These are phyloP conservation scores for Phytophthora pisi DNA, from an alignment of 352 stramenopile genomes.

Conservation along the genomic window DNA sequence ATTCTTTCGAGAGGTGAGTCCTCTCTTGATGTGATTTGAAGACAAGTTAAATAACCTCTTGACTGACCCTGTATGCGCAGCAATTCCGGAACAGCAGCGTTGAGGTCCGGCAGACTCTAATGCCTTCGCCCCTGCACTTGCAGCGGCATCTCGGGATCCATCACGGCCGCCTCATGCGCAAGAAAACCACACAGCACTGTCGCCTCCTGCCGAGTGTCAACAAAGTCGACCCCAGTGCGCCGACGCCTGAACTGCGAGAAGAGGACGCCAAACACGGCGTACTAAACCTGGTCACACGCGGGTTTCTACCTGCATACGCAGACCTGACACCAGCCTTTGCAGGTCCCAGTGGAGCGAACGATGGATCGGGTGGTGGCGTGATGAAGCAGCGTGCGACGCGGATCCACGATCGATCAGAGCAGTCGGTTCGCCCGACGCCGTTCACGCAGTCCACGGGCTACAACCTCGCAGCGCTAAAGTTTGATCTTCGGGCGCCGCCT, in stretches of 20 bases:
- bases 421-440: constrained; percentile 48
- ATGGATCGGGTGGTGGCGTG: constrained; percentile 43
- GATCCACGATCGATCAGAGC: constrained; percentile 67
- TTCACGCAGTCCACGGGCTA: constrained; percentile 73
- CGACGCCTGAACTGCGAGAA: constrained; percentile 56
- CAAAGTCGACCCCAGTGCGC: constrained; percentile 61
- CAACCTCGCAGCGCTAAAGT: constrained; percentile 81
- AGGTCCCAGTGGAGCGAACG: constrained; percentile 20
- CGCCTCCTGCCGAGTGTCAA: constrained; percentile 76
- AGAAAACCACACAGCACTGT: constrained; percentile 60
- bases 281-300: constrained; percentile 71
- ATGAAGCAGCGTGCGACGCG: constrained; percentile 56
- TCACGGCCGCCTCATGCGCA: constrained; percentile 51
- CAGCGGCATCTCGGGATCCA: constrained; percentile 23
- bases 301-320: constrained; percentile 62
- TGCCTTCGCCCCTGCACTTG: constrained; percentile 30
- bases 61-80: constrained; percentile 18
- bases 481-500: constrained; percentile 54
- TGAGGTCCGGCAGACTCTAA: constrained; percentile 35
- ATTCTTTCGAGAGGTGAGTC: constrained; percentile 54
- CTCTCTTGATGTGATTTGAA: background rate
- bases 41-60: background rate
- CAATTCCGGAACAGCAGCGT: constrained; percentile 49
- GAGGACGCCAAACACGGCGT: constrained; percentile 69
- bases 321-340: constrained; percentile 75